A percentile compares a stretch with the other conserved stretches of the same genome.
phyloP scores from a whole-genome alignment of 257 asterid genomes.

The Petunia axillaris region DNA sequence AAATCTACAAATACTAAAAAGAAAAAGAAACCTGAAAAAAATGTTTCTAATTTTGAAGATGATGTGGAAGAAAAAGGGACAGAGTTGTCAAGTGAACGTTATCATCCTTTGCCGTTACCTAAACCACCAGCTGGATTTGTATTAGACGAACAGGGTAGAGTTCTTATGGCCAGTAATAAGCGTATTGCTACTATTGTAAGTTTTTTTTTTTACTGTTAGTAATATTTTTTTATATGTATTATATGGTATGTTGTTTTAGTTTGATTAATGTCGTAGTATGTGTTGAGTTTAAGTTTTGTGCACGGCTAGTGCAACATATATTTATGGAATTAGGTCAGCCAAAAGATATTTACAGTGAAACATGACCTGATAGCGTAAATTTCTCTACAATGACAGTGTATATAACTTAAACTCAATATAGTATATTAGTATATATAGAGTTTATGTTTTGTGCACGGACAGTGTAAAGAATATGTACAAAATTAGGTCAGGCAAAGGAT shows the following conservation, averaged over 20 bases:
- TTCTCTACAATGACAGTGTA: no score
- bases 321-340: no score
- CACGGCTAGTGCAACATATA: no score
- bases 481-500: background rate
- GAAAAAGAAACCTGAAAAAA: constrained; percentile 37
- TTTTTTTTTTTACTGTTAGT: constrained; percentile 16
- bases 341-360: no score
- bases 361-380: no score
- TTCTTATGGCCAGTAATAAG: constrained; percentile 80
- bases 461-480: background rate
- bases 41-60: background rate
- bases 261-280: background rate
- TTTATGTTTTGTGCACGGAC: background rate
- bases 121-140: constrained; percentile 98
- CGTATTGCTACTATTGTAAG: constrained; percentile 83
- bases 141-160: constrained; percentile 82
- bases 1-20: constrained; percentile 39
- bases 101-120: constrained; percentile 68
- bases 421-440: no score
- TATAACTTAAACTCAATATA: no score
- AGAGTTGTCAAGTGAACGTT: constrained; percentile 39
- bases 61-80: constrained; percentile 28
- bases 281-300: background rate
- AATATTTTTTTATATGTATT: background rate
- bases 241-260: background rate